Evolutionary conservation across 495 filamentous ascomycete genomes (phyloP).

Genomic region (Evernia prunastri): DNA sequence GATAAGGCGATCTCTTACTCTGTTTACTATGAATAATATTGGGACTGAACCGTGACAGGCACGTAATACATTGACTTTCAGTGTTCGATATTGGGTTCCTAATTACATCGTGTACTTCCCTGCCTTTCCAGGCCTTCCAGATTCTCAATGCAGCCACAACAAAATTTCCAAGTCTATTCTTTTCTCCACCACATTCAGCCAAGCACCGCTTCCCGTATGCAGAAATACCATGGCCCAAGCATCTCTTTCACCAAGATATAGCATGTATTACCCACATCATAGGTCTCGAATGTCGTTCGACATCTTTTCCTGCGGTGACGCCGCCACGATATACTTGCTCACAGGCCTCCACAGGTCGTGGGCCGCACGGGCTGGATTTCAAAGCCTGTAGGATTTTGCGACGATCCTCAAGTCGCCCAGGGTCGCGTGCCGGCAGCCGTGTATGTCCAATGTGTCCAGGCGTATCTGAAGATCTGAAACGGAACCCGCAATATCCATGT

Average conservation of each 20-base stretch:
- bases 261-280: not conserved
- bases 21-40: too few relatives aligned
- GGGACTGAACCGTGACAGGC: too few relatives aligned
- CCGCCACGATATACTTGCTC: not conserved
- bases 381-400: not conserved
- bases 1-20: too few relatives aligned
- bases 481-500: not conserved
- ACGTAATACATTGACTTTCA: not conserved
- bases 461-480: not conserved
- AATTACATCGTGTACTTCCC: not conserved
- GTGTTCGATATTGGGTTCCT: not conserved
- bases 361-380: not conserved
- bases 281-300: not conserved
- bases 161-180: not conserved
- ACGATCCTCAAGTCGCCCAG: not conserved
- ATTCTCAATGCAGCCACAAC: not conserved
- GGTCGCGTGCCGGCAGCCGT: not conserved
- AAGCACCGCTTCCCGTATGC: not conserved
- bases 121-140: not conserved
- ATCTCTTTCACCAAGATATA: not conserved
- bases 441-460: not conserved
- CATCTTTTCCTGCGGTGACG: not conserved
- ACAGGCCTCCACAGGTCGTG: not conserved
- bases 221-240: not conserved
- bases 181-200: constrained; percentile 1